Base-by-base conservation (phyloP, 2,329 filamentous ascomycete species). In the Fusarium piperis region DNA sequence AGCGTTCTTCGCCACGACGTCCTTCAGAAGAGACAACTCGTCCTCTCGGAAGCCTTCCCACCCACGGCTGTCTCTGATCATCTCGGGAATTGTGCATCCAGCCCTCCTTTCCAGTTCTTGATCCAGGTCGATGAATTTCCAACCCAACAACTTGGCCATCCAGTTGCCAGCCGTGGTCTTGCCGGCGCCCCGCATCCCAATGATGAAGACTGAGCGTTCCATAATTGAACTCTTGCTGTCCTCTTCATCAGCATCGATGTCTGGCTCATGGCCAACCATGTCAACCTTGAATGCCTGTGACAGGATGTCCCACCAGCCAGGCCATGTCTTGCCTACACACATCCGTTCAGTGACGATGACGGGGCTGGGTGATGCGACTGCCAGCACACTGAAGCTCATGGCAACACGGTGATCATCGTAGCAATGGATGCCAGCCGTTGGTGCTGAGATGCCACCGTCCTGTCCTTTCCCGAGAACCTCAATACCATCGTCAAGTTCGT, bases 361-460 rank as follows among this genome's bases (percentile, higher is more conserved):
- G 1, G 93, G 88, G 9, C 89, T 82, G 2, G 93, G 91, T 0
- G 92, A 88, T 32, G 92, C 89, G 18, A 94, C 84, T 13, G 94
- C 90, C 16, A 99, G 85, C 8, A 99, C 94, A 73, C 94, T 96
- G 82, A 99, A 97, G 82, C 95, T 98, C 94, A 99, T 99, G 26
- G 96, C 96, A 13, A 99, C 94, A 67, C 96, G 93, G 80, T 99
- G 96, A 78, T 99, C 96, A 78, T 99, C 96, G 74, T 98, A 99
- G 83, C 95, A 98, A 83, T 93, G 92, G 46, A 99, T 88, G 32
- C 92, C 91, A 10, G 85, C 87, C n/a, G 84, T 80, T 2, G 93
- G 91, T 35, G 89, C 79, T 30, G 80, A 79, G 18, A 93, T 79
- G 16, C 83, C 80, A 8, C 83, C 80, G 16, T 79, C 76, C 39